Percentiles rank a stretch among this genome's conserved stretches.
Conservation (phyloP, 1,284 basidiomycete species). For the Neolentinus lepideus region DNA sequence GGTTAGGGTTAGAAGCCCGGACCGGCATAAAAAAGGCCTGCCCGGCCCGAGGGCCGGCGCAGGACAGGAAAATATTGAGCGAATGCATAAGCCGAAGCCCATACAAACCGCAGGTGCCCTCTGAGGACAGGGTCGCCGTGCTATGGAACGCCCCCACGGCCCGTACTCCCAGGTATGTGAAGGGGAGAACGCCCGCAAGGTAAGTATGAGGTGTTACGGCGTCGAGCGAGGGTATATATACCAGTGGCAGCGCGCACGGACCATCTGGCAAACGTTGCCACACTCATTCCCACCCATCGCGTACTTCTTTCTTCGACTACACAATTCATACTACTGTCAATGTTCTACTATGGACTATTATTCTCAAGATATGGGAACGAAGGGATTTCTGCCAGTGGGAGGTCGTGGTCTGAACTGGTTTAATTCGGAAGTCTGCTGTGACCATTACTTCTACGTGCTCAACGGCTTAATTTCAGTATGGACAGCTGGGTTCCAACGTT, state of each 20-base stretch:
- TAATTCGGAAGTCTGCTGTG: too few relatives aligned
- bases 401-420: too few relatives aligned
- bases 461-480: too few relatives aligned
- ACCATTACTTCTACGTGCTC: too few relatives aligned
- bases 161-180: conserved; percentile 9
- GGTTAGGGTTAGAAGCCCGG: background rate
- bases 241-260: background rate
- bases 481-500: too few relatives aligned
- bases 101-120: conserved; percentile 49
- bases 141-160: conserved; percentile 20
- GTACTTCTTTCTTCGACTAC: too few relatives aligned
- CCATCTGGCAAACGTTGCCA: background rate
- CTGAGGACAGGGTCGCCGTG: conserved; percentile 32
- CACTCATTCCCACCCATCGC: too few relatives aligned
- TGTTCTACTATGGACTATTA: too few relatives aligned
- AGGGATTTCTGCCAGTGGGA: too few relatives aligned
- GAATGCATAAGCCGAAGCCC: conserved; percentile 56
- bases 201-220: background rate
- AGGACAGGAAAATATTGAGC: conserved; percentile 4
- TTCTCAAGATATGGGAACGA: too few relatives aligned
- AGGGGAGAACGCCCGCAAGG: conserved; percentile 3
- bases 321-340: too few relatives aligned
- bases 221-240: background rate
- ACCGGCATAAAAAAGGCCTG: conserved; percentile 2
- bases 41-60: conserved; percentile 4